Percentiles rank a stretch among this genome's conserved stretches.
Conservation (phyloP, 352 stramenopile genomes). For the Pythium brassicae region DNA sequence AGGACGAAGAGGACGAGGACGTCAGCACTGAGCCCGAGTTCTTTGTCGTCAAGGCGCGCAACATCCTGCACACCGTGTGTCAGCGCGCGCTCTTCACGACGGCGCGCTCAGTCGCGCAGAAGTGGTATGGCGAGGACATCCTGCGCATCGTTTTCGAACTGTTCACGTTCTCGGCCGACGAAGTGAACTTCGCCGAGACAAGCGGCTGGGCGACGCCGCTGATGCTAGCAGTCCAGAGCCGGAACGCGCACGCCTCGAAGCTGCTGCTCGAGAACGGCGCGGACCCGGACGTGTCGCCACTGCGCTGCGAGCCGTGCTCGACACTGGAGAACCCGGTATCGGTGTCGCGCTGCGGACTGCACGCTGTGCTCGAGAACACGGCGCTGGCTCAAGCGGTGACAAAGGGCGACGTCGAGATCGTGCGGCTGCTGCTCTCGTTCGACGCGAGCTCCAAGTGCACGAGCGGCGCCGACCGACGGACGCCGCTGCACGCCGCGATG, state of each 20-base stretch:
- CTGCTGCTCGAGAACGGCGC: conserved; percentile 30
- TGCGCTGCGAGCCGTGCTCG: conserved; percentile 33
- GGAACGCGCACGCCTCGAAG: conserved; percentile 27
- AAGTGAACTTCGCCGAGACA: conserved; percentile 3
- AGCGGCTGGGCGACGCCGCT: background rate
- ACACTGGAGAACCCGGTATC: conserved; percentile 5
- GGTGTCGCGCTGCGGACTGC: conserved; percentile 2
- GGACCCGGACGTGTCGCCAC: conserved; percentile 40
- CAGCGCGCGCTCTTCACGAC: background rate
- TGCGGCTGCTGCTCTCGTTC: conserved; percentile 1
- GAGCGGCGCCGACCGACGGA: conserved; percentile 12
- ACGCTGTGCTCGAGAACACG: conserved; percentile 1
- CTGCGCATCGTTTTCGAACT: conserved; percentile 5
- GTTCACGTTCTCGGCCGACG: conserved; percentile 5
- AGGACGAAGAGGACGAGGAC: background rate
- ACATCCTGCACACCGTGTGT: conserved; percentile 4
- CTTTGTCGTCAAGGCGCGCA: conserved; percentile 1
- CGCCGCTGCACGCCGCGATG: conserved; percentile 45
- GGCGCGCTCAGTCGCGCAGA: background rate
- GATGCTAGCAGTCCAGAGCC: background rate
- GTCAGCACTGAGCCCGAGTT: background rate
- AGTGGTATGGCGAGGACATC: conserved; percentile 10
- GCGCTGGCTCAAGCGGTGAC: background rate
- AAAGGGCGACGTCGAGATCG: conserved; percentile 1
- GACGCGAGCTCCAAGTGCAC: conserved; percentile 2